Percentiles rank a stretch among this genome's conserved stretches.
These are phyloP conservation scores for Naganishia kalamii DNA, from an alignment of 768 basidiomycete genomes.

Conservation along the genomic window DNA sequence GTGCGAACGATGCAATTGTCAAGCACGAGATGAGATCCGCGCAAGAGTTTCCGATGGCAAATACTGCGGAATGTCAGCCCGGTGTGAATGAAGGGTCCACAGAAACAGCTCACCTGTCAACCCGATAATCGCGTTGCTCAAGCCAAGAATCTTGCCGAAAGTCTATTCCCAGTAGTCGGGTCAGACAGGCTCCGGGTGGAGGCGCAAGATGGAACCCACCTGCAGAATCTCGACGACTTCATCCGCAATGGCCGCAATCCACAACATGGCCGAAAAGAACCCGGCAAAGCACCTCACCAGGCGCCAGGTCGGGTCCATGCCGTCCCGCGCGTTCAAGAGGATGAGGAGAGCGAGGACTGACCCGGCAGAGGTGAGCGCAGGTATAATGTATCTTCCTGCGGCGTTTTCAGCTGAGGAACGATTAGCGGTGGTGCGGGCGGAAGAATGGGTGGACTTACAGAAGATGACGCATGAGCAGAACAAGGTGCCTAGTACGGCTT, in stretches of 20 bases:
- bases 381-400: constrained; percentile 17
- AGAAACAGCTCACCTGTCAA: constrained; percentile 56
- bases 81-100: background rate
- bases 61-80: constrained; percentile 50
- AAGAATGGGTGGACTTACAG: constrained; percentile 55
- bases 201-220: constrained; percentile 50
- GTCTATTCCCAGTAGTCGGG: constrained; percentile 55
- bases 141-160: constrained; percentile 85
- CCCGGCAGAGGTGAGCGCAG: constrained; percentile 58
- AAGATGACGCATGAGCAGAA: constrained; percentile 72
- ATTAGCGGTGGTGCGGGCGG: background rate
- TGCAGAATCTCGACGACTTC: constrained; percentile 86
- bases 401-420: constrained; percentile 14
- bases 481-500: constrained; percentile 74
- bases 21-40: constrained; percentile 96
- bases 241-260: constrained; percentile 98
- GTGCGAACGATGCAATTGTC: constrained; percentile 66
- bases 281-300: constrained; percentile 81
- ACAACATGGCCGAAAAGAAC: constrained; percentile 81
- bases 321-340: constrained; percentile 57
- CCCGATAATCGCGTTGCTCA: constrained; percentile 95
- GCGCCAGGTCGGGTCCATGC: constrained; percentile 56
- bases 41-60: constrained; percentile 91
- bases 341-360: constrained; percentile 56
- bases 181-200: background rate